A percentile compares a stretch with the other conserved stretches of the same genome.
Conservation (phyloP, 495 filamentous ascomycete genomes). For the Hyphodiscus hymeniophilus region DNA sequence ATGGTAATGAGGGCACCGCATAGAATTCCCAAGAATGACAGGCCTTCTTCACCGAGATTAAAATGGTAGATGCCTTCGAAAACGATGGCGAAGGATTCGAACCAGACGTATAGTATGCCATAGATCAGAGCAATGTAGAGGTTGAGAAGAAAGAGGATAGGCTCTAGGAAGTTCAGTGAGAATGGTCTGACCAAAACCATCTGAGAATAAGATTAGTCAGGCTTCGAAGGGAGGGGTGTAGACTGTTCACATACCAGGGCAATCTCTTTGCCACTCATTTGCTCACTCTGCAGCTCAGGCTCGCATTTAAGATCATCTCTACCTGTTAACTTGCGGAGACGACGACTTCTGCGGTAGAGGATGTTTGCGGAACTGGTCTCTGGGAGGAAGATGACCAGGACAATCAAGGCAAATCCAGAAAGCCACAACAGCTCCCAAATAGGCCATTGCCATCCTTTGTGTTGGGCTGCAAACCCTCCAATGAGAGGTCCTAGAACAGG, state of each 20-base stretch:
- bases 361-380: conserved; percentile 55
- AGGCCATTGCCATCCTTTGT: conserved; percentile 54
- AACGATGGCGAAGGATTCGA: conserved; percentile 45
- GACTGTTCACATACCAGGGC: too few relatives aligned
- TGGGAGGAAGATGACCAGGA: conserved; percentile 35
- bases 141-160: conserved; percentile 37
- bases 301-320: conserved; percentile 8
- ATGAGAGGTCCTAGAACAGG: conserved; percentile 52
- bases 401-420: conserved; percentile 19
- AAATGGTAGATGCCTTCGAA: conserved; percentile 44
- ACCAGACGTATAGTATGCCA: conserved; percentile 49
- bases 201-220: too few relatives aligned
- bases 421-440: conserved; percentile 46
- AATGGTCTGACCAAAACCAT: conserved; percentile 22
- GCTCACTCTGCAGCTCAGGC: conserved; percentile 25
- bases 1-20: conserved; percentile 36
- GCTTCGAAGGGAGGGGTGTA: too few relatives aligned
- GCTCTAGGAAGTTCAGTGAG: conserved; percentile 49
- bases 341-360: conserved; percentile 44
- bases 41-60: conserved; percentile 36
- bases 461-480: conserved; percentile 46
- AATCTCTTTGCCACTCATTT: conserved; percentile 8
- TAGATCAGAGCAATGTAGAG: conserved; percentile 48
- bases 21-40: conserved; percentile 48
- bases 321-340: conserved; percentile 33